phyloP scores from a whole-genome alignment of 495 filamentous ascomycete species.

The Beverwykella pulmonaria region DNA sequence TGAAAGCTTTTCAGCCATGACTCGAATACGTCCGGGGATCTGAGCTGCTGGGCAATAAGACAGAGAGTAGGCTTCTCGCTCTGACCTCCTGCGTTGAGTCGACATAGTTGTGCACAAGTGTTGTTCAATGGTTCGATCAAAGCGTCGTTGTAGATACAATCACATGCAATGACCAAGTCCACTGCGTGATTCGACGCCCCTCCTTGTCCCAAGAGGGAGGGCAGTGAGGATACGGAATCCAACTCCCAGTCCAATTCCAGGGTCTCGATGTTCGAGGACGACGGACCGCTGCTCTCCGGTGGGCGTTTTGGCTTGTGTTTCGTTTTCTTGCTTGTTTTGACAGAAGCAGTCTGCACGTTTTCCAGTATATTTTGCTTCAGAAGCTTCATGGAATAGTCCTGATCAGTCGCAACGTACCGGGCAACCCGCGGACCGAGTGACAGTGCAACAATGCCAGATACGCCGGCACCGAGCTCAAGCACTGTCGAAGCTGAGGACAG shows the following conservation, averaged over 20 bases:
- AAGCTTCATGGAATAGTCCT: slow-evolving; percentile 76
- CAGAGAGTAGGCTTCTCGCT: slow-evolving; percentile 58
- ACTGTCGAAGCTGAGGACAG: slow-evolving; percentile 60
- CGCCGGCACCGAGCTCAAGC: slow-evolving; percentile 85
- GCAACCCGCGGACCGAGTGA: slow-evolving; percentile 62
- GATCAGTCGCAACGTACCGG: slow-evolving; percentile 82
- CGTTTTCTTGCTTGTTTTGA: slow-evolving; percentile 1
- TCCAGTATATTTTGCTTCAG: slow-evolving; percentile 73
- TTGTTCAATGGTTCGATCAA: slow-evolving; percentile 81
- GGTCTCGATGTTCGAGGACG: slow-evolving; percentile 50
- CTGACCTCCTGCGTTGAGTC: slow-evolving; percentile 49
- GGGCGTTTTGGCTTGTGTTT: slow-evolving; percentile 18
- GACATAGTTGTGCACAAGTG: slow-evolving; percentile 79
- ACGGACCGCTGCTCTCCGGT: background rate
- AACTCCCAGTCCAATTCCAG: slow-evolving; percentile 72
- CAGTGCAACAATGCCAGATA: slow-evolving; percentile 74
- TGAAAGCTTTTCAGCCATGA: slow-evolving; percentile 72
- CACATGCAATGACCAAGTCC: slow-evolving; percentile 56
- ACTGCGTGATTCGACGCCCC: slow-evolving; percentile 41
- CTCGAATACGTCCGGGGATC: slow-evolving; percentile 82
- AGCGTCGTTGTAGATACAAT: slow-evolving; percentile 51
- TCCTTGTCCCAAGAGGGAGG: slow-evolving; percentile 15
- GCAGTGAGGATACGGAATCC: slow-evolving; percentile 43
- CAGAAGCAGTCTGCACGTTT: slow-evolving; percentile 49
- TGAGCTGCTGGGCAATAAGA: slow-evolving; percentile 82